A percentile compares a stretch with the other conserved stretches of the same genome.
These are phyloP conservation scores for Clarireedia sp. DNA, from an alignment of 2,329 filamentous ascomycete genomes.

Conservation along the genomic window DNA sequence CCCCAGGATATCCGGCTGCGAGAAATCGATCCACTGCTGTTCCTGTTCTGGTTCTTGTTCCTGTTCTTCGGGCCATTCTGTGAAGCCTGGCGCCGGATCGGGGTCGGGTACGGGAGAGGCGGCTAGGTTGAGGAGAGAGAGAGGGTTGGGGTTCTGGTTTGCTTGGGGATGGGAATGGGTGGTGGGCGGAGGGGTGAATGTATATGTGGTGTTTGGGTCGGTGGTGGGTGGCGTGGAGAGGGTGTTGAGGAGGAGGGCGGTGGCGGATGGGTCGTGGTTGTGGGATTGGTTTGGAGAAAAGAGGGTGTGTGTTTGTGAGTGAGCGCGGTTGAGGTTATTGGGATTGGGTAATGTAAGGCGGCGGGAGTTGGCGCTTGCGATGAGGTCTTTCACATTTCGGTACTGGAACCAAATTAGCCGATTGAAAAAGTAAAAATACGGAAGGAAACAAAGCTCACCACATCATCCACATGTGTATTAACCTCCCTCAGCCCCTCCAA, in stretches of 20 bases:
- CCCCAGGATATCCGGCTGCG: not conserved
- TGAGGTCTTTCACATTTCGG: slow-evolving; percentile 1
- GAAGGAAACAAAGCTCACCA: not conserved
- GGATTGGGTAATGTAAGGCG: too few species aligned
- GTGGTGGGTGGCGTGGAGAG: not conserved
- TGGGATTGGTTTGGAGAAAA: not conserved
- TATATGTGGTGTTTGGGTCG: not conserved
- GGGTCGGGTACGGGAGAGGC: not conserved
- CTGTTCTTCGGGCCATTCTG: not conserved
- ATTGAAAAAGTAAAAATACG: not conserved
- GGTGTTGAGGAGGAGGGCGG: not conserved
- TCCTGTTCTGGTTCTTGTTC: not conserved
- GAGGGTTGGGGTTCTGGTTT: not conserved
- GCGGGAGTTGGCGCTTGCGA: not conserved
- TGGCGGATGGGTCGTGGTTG: not conserved
- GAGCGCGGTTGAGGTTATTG: too few species aligned
- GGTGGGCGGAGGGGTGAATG: not conserved
- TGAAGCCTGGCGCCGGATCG: not conserved
- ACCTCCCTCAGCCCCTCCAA: slow-evolving; percentile 5
- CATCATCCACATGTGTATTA: slow-evolving; percentile 4
- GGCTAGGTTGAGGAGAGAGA: not conserved
- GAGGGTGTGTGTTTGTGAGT: too few species aligned
- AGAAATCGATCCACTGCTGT: not conserved
- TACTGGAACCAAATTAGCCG: not conserved
- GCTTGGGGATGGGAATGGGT: not conserved